A percentile compares a stretch with the other conserved stretches of the same genome.
These are phyloP conservation scores for Diaporthe batatas DNA, from an alignment of 2,329 filamentous ascomycete genomes.

Conservation along the genomic window DNA sequence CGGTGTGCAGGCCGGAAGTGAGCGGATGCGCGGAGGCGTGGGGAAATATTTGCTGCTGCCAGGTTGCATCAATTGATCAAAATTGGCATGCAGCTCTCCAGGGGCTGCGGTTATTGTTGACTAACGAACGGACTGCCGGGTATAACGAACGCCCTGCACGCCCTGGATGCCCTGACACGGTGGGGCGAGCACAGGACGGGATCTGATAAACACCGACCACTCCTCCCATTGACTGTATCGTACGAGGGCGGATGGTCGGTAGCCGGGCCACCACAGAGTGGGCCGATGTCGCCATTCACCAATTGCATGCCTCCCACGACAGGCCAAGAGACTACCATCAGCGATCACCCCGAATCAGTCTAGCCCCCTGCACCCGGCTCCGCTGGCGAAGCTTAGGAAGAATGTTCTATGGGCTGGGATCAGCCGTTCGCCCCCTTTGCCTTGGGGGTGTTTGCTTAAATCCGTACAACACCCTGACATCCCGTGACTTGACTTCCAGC, in stretches of 20 bases:
- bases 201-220: conserved; percentile 27
- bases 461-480: background rate
- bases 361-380: background rate
- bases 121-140: background rate
- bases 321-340: conserved; percentile 14
- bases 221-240: too few species aligned
- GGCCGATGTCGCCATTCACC: background rate
- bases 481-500: background rate
- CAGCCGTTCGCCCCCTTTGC: background rate
- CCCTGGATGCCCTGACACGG: background rate
- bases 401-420: conserved; percentile 12
- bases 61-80: conserved; percentile 32
- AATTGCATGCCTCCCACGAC: background rate
- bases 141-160: background rate
- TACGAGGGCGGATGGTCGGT: conserved; percentile 22
- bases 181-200: conserved; percentile 8
- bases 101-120: background rate
- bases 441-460: background rate
- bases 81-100: conserved; percentile 23
- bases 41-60: conserved; percentile 18
- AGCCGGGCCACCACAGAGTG: conserved; percentile 18
- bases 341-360: background rate
- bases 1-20: background rate
- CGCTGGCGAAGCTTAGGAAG: conserved; percentile 1
- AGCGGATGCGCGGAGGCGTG: background rate